Evolutionary conservation across 1,139 yeast genomes (phyloP), one percentile per base, ranked within the genome.

Genomic region (Yamadazyma trypodendri): DNA sequence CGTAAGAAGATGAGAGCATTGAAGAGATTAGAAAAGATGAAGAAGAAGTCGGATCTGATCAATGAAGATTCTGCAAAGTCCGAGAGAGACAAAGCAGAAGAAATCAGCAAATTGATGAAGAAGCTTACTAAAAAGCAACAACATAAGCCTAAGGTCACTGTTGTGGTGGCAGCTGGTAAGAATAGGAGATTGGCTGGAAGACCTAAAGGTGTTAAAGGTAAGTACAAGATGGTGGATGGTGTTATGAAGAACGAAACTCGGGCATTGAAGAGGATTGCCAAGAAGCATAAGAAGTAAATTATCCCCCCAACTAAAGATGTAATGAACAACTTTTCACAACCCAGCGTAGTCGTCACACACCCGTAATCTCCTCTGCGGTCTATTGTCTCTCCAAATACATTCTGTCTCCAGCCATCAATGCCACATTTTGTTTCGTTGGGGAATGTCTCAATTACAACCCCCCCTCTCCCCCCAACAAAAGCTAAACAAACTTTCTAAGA

Each of bases 221-320:
- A 88, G 60, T 92, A 92, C 72, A 92, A 88, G 83, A 92, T 94
- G 98, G 97, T 92, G 52, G 99, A 92, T 65, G 97, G 97, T 72
- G 86, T 84, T 15, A 72, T 89, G 84, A 92, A 94, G 86, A 92
- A 92, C 63, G 99, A 92, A 65, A 90, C 84, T 70, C 75, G 98
- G 51, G 97, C 97, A 22, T 72, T 90, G 58, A 84, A 79, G 61
- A 82, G 97, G 59, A 85, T 90, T 50, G 85, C 89, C 20, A 92
- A 90, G 75, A 88, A 85, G 70, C 75, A 81, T 53, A 61, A 51
- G 46, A 60, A 62, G 48, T 55, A 49, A 22, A 20, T 20, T 31
- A 14, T 6, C 24, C 13, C 12, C 12, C 24, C 10, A 20, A 10
- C 6, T 23, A 23, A n/a, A 14, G 14, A 25, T n/a, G 10, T 12